Conservation (phyloP, 2,329 filamentous ascomycete species). For the Tolypocladium inflatum region DNA sequence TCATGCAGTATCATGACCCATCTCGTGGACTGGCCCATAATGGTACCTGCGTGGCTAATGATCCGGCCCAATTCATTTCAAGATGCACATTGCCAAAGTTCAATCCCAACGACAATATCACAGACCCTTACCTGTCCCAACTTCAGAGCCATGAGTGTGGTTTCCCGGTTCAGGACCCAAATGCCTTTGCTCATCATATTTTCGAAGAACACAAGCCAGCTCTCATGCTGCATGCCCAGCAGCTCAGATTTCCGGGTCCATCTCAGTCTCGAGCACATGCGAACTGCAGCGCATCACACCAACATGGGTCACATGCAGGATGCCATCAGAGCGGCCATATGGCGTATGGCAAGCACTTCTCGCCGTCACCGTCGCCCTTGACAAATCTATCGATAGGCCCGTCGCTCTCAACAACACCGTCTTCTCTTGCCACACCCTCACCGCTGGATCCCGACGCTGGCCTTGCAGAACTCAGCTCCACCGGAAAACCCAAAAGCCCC, state of each 20-base stretch:
- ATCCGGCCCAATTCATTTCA: slow-evolving; percentile 13
- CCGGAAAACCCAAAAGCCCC: neutral
- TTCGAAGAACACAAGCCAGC: slow-evolving; percentile 15
- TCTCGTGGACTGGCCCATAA: slow-evolving; percentile 11
- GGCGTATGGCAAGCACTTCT: slow-evolving; percentile 7
- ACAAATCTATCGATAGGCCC: slow-evolving; percentile 13
- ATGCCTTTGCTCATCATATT: slow-evolving; percentile 18
- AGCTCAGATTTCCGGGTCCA: slow-evolving; percentile 2
- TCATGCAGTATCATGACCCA: slow-evolving; percentile 19
- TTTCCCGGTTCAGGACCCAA: slow-evolving; percentile 15
- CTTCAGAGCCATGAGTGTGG: slow-evolving; percentile 14
- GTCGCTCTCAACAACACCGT: slow-evolving; percentile 14
- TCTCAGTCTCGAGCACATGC: neutral
- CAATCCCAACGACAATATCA: slow-evolving; percentile 5
- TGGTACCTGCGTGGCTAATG: slow-evolving; percentile 16
- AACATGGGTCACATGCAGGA: neutral
- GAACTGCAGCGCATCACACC: neutral
- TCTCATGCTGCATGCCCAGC: slow-evolving; percentile 6
- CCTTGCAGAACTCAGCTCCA: neutral
- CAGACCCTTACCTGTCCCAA: slow-evolving; percentile 7
- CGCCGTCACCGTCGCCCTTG: slow-evolving; percentile 12
- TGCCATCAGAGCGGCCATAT: neutral
- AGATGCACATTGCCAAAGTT: slow-evolving; percentile 18
- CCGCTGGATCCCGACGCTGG: slow-evolving; percentile 13
- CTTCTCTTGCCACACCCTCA: slow-evolving; percentile 18